Percentiles rank a stretch among this genome's conserved stretches.
Conservation (phyloP, 768 basidiomycete species). For the Termitomyces sp. region DNA sequence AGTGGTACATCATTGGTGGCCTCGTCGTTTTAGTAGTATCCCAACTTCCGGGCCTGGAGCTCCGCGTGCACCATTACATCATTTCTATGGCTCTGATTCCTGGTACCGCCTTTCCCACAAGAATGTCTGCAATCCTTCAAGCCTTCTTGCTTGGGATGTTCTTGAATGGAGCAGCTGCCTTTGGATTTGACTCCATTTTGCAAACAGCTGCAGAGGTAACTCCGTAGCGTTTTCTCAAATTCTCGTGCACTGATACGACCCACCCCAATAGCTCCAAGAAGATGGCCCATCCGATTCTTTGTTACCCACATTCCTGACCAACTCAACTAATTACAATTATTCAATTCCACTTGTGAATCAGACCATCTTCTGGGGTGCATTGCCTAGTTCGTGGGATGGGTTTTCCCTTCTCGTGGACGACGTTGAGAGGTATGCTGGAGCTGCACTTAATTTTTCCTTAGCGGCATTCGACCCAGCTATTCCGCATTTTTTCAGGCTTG, state of each 20-base stretch:
- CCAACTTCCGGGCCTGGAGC: slow-evolving; percentile 60
- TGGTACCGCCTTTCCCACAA: slow-evolving; percentile 77
- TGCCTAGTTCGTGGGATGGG: slow-evolving; percentile 64
- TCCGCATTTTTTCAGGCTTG: slow-evolving; percentile 77
- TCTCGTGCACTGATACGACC: slow-evolving; percentile 1
- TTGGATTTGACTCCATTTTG: slow-evolving; percentile 75
- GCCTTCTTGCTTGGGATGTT: slow-evolving; percentile 82
- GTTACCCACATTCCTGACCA: slow-evolving; percentile 71
- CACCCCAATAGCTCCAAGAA: slow-evolving; percentile 50
- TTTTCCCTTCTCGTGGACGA: slow-evolving; percentile 83
- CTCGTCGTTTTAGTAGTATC: slow-evolving; percentile 63
- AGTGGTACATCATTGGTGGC: slow-evolving; percentile 70
- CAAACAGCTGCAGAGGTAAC: slow-evolving; percentile 70
- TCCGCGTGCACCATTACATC: slow-evolving; percentile 84
- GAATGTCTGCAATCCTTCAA: slow-evolving; percentile 75
- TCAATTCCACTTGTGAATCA: slow-evolving; percentile 52
- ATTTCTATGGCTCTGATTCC: slow-evolving; percentile 72
- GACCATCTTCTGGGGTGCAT: slow-evolving; percentile 50
- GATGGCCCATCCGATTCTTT: slow-evolving; percentile 70
- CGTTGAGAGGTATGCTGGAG: slow-evolving; percentile 74
- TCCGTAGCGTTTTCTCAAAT: slow-evolving; percentile 1
- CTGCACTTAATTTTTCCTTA: slow-evolving; percentile 69
- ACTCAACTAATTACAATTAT: slow-evolving; percentile 61
- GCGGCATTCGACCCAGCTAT: slow-evolving; percentile 52
- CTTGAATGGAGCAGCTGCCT: slow-evolving; percentile 74